Base-by-base conservation (phyloP, 768 basidiomycete species). In the Auricularia auricula-judae region DNA sequence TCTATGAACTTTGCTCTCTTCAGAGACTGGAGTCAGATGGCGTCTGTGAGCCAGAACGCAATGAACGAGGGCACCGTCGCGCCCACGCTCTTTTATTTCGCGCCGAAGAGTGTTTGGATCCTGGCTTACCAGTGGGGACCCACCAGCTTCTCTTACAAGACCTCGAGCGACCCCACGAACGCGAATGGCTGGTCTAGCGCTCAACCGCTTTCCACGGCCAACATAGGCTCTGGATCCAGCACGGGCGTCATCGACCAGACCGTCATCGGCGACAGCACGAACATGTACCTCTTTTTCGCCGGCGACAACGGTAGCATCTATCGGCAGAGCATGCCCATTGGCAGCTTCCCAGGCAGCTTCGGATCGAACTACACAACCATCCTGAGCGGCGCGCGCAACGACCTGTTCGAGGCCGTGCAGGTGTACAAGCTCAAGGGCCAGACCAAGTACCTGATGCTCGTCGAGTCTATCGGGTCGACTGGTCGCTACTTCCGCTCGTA, bases 261-360 rank as follows among this genome's bases (percentile, higher is more conserved):
- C 8, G 29, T 61, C 33, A 61, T 61, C 39, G 34, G 29, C 60
- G 60, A 61, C 29, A 36, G 35, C 39, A 42, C 60, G 21, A 61
- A 61, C 60, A 36, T 35, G 35, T 61, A 61, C 39, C 69, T 77
- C 67, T 72, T 76, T 36, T 70, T 76, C 36, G 68, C 73, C 12
- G 68, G 66, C 42, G 64, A 65, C 4, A 65, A 51, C 36, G 70
- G 70, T 12, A 62, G 67, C 62, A 67, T 71, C 53, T 54, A 70
- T 53, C 65, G 68, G 12, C 63, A 67, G 23, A 59, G 66, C 18
- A 69, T 68, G 3, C 2, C 68, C 8, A 65, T 71, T 39, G 66
- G 68, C 51, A 67, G 65, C n/a, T 64, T 66, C 29, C 63, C 65
- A 3, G 63, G 65, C 0, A 53, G 43, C 23, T 1, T 21, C 35